These are phyloP conservation scores for Quercus tomentella DNA, from an alignment of 331 rosid genomes.

Conservation along the genomic window DNA sequence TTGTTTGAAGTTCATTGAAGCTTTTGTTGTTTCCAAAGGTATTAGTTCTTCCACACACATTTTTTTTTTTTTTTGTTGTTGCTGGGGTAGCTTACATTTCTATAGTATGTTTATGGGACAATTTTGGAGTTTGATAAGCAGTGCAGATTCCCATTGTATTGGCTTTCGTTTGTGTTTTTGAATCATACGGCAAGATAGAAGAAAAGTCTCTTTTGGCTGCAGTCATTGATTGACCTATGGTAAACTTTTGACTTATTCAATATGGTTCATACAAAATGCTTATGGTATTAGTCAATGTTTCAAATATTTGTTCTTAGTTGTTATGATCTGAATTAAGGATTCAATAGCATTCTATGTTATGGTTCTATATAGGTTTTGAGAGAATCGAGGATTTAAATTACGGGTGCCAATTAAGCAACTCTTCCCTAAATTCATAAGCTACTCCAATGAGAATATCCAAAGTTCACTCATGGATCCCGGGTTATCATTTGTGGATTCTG, in stretches of 20 bases:
- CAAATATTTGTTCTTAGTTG: no score
- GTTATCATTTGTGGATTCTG: constrained; percentile 35
- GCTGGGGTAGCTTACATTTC: neutral
- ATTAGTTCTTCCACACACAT: neutral
- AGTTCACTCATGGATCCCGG: constrained; percentile 34
- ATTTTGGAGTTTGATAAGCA: neutral
- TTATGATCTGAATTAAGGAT: no score
- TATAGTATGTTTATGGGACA: neutral
- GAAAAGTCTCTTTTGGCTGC: neutral
- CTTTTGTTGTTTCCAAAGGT: neutral
- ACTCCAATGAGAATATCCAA: constrained; percentile 46
- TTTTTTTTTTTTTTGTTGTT: neutral
- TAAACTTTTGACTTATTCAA: neutral
- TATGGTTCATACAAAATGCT: neutral
- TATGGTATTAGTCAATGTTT: neutral
- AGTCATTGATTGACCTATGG: neutral
- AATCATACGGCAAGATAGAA: neutral
- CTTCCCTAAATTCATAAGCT: neutral
- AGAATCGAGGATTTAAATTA: neutral
- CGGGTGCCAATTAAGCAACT: neutral
- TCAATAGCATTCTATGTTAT: no score
- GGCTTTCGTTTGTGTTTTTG: no score
- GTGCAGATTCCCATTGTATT: no score
- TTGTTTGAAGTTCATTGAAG: no score
- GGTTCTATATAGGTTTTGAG: neutral